Evolutionary conservation across 768 basidiomycete species (phyloP).

Genomic region (Tylopilus balloui): DNA sequence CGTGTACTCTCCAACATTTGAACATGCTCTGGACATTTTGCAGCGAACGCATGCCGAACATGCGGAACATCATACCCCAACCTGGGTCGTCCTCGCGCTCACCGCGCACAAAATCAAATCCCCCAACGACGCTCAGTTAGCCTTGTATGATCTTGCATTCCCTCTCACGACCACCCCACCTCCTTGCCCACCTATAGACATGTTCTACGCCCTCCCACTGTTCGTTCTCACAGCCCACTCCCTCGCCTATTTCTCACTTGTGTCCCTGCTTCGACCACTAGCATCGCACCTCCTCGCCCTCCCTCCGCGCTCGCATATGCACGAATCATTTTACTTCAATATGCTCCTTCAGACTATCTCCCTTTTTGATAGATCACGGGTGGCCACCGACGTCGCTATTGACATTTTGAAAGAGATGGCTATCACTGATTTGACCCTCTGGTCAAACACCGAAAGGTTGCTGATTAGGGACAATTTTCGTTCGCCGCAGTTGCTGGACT

Average conservation of each 20-base stretch:
- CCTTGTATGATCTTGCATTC: conserved; percentile 42
- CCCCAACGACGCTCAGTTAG: conserved; percentile 40
- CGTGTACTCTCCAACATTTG: conserved; percentile 34
- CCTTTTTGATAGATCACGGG: conserved; percentile 36
- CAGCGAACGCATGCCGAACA: conserved; percentile 1
- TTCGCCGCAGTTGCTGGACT: conserved; percentile 45
- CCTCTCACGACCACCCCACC: conserved; percentile 35
- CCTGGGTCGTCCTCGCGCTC: conserved; percentile 55
- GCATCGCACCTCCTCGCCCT: conserved; percentile 40
- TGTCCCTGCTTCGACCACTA: conserved; percentile 43
- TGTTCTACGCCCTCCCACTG: conserved; percentile 8
- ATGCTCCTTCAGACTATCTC: conserved; percentile 50
- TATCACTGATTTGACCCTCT: conserved; percentile 38
- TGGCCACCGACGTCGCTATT: conserved; percentile 38
- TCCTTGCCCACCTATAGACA: conserved; percentile 11
- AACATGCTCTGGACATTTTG: conserved; percentile 27
- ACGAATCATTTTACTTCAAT: conserved; percentile 42
- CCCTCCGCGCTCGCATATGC: conserved; percentile 10
- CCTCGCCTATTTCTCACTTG: conserved; percentile 47
- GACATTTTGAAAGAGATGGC: conserved; percentile 46
- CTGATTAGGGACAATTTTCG: conserved; percentile 50
- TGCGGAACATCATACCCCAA: conserved; percentile 30
- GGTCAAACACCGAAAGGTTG: conserved; percentile 38
- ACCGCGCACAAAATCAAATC: conserved; percentile 44
- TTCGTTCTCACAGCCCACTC: conserved; percentile 35